These are phyloP conservation scores for Crithidia fasciculata DNA, from an alignment of 208 protist species.

Conservation along the genomic window DNA sequence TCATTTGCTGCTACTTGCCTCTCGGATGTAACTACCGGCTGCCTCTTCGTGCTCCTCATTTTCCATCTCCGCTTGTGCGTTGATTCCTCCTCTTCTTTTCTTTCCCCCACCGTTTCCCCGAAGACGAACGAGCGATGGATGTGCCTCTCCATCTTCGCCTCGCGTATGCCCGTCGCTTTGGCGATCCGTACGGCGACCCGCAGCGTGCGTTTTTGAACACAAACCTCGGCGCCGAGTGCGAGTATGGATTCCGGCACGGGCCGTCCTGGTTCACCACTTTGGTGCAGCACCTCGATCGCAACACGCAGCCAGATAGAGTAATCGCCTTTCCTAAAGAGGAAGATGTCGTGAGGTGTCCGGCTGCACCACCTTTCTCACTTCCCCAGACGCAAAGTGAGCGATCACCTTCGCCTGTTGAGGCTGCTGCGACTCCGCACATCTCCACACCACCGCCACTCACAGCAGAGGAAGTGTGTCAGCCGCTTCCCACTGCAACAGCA, in stretches of 20 bases:
- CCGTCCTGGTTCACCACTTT: slow-evolving; percentile 1
- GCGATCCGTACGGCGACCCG: slow-evolving; percentile 29
- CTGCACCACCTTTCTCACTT: too few relatives aligned
- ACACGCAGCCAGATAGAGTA: not conserved
- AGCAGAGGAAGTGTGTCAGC: not conserved
- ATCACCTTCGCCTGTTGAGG: not conserved
- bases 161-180: slow-evolving; percentile 33
- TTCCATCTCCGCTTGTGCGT: not conserved
- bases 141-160: slow-evolving; percentile 49
- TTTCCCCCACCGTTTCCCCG: not conserved
- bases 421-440: not conserved
- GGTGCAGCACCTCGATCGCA: not conserved
- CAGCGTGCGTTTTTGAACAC: not conserved
- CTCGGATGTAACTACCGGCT: too few relatives aligned
- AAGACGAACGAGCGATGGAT: slow-evolving; percentile 9
- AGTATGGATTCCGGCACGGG: not conserved
- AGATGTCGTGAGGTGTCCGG: too few relatives aligned
- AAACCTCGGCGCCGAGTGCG: not conserved
- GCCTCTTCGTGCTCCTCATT: too few relatives aligned
- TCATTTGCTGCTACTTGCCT: too few relatives aligned
- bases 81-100: not conserved
- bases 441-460: not conserved
- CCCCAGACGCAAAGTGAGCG: not conserved
- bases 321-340: too few relatives aligned
- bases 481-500: not conserved